Conservation (phyloP, 2,329 filamentous ascomycete genomes). For the Arthrobotrys iridis region DNA sequence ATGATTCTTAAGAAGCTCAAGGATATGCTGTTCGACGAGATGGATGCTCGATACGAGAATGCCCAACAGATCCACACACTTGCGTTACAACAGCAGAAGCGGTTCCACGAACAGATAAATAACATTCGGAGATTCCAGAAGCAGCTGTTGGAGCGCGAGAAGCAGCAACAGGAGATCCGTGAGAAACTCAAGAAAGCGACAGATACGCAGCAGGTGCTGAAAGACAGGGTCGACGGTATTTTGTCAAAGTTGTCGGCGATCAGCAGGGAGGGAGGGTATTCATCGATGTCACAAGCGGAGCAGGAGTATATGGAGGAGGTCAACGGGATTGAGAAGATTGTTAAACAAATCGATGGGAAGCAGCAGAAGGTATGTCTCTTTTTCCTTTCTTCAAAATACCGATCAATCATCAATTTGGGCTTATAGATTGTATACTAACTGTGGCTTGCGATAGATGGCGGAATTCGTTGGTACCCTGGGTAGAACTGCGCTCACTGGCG, state of each 20-base stretch:
- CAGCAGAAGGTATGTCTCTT: conserved; percentile 40
- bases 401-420: background rate
- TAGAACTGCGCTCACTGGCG: conserved; percentile 15
- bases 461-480: conserved; percentile 35
- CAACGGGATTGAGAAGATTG: conserved; percentile 49
- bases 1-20: conserved; percentile 28
- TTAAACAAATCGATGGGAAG: conserved; percentile 34
- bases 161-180: conserved; percentile 40
- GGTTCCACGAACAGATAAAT: conserved; percentile 50
- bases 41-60: conserved; percentile 44
- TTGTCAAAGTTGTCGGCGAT: conserved; percentile 42
- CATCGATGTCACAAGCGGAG: conserved; percentile 49
- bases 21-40: conserved; percentile 42
- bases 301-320: conserved; percentile 49
- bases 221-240: conserved; percentile 33
- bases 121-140: conserved; percentile 43
- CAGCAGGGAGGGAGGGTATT: conserved; percentile 41
- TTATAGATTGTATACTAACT: background rate
- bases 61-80: conserved; percentile 42
- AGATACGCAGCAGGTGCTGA: conserved; percentile 31
- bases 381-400: background rate
- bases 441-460: conserved; percentile 34
- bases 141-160: conserved; percentile 40
- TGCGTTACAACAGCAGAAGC: conserved; percentile 35
- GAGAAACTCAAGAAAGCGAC: conserved; percentile 39